These are phyloP conservation scores for Scutellaria minor DNA, from an alignment of 257 asterid genomes.

Conservation along the genomic window DNA sequence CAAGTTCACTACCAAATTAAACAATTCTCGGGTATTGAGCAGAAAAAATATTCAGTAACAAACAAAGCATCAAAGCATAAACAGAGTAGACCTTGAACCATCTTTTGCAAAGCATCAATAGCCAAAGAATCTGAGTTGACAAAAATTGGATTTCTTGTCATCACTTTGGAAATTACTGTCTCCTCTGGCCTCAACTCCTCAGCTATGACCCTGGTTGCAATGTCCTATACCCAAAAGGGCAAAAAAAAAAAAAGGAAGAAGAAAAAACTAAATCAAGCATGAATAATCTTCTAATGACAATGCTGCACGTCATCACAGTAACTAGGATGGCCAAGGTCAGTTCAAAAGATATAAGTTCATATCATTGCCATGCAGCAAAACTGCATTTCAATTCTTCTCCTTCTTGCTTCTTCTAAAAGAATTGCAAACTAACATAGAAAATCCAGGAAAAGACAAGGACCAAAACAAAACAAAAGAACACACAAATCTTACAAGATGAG, in stretches of 20 bases:
- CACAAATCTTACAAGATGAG: slow-evolving; percentile 10
- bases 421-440: not conserved
- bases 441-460: slow-evolving; percentile 3
- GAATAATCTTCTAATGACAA: slow-evolving; percentile 17
- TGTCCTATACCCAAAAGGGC: slow-evolving; percentile 57
- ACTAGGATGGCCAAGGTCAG: not conserved
- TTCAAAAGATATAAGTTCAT: slow-evolving; percentile 6
- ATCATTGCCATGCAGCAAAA: slow-evolving; percentile 27
- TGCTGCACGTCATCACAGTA: slow-evolving; percentile 18
- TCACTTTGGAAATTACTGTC: slow-evolving; percentile 80
- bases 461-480: not conserved
- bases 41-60: slow-evolving; percentile 13
- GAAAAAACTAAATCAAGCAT: slow-evolving; percentile 16
- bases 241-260: not conserved
- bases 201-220: slow-evolving; percentile 91
- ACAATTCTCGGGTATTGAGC: slow-evolving; percentile 11
- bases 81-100: slow-evolving; percentile 82
- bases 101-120: slow-evolving; percentile 96
- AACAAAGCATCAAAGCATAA: slow-evolving; percentile 5
- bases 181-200: slow-evolving; percentile 92
- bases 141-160: slow-evolving; percentile 94
- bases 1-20: slow-evolving; percentile 26
- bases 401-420: slow-evolving; percentile 23
- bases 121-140: slow-evolving; percentile 88
- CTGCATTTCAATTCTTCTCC: slow-evolving; percentile 14